Conservation (phyloP, 2,329 filamentous ascomycete genomes). For the Colletotrichum noveboracense region DNA sequence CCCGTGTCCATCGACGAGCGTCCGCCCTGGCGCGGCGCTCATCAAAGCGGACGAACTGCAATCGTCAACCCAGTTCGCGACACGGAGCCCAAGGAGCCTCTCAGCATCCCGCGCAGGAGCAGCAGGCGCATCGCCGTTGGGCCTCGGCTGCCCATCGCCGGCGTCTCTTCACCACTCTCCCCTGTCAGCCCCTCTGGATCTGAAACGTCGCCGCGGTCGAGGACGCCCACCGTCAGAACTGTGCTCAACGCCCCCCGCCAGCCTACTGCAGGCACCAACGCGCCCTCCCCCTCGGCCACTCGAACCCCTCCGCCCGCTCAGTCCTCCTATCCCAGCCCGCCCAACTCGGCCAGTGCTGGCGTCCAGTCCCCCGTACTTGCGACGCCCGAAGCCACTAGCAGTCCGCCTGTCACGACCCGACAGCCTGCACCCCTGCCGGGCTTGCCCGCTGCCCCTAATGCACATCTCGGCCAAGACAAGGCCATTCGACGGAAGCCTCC, state of each 20-base stretch:
- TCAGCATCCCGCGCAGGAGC: constrained; percentile 59
- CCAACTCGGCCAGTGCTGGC: constrained; percentile 29
- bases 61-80: constrained; percentile 71
- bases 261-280: neutral
- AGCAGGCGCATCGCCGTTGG: constrained; percentile 43
- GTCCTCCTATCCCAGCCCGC: constrained; percentile 35
- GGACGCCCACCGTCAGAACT: constrained; percentile 37
- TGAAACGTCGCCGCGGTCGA: constrained; percentile 36
- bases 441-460: constrained; percentile 16
- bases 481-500: constrained; percentile 53
- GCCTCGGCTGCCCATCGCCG: constrained; percentile 24
- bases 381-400: constrained; percentile 11
- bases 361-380: constrained; percentile 22
- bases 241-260: constrained; percentile 24
- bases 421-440: constrained; percentile 11
- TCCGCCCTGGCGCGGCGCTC: constrained; percentile 75
- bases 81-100: constrained; percentile 58
- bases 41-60: constrained; percentile 70
- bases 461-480: constrained; percentile 27
- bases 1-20: constrained; percentile 40
- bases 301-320: constrained; percentile 25
- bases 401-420: neutral
- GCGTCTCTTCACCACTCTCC: constrained; percentile 29
- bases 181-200: constrained; percentile 35
- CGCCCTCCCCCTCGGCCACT: constrained; percentile 35